Percentiles rank a stretch among this genome's conserved stretches.
phyloP scores from a whole-genome alignment of 1,284 basidiomycete genomes.

The Moesziomyces sp. region DNA sequence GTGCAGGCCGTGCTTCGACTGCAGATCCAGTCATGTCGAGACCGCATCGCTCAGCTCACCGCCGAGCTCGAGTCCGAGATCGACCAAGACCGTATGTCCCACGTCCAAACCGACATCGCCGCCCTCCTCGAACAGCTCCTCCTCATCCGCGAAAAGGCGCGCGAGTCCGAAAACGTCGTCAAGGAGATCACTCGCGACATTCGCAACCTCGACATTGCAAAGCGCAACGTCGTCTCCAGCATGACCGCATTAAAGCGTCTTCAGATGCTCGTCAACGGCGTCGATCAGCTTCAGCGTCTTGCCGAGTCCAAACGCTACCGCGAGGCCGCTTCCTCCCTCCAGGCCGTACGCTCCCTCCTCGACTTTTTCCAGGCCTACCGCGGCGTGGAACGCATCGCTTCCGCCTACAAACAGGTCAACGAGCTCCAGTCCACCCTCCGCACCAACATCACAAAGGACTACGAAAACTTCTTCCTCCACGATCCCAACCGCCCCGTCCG shows the following conservation, averaged over 20 bases:
- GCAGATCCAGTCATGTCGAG: conserved; percentile 29
- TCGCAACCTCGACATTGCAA: conserved; percentile 90
- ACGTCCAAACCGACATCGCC: conserved; percentile 37
- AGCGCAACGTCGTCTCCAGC: conserved; percentile 81
- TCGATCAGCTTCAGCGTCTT: conserved; percentile 59
- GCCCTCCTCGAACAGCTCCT: conserved; percentile 87
- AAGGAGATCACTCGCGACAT: conserved; percentile 96
- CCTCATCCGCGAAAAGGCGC: conserved; percentile 84
- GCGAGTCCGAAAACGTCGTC: conserved; percentile 87
- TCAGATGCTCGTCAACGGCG: conserved; percentile 71
- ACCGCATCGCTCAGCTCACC: conserved; percentile 23
- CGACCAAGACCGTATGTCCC: conserved; percentile 45
- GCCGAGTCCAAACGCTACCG: conserved; percentile 52
- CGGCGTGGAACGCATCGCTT: conserved; percentile 56
- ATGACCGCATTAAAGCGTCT: conserved; percentile 91
- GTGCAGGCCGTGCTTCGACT: conserved; percentile 34
- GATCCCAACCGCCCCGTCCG: conserved; percentile 48
- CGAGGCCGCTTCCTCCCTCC: conserved; percentile 62
- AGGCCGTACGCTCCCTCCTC: conserved; percentile 62
- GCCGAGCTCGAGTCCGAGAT: conserved; percentile 39
- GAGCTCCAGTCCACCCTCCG: conserved; percentile 52
- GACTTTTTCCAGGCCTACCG: conserved; percentile 58
- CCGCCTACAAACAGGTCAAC: conserved; percentile 55
- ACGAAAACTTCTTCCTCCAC: conserved; percentile 59
- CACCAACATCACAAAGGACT: conserved; percentile 56